These are phyloP conservation scores for Boletus vermiculosoides DNA, from an alignment of 768 basidiomycete species.

Conservation along the genomic window DNA sequence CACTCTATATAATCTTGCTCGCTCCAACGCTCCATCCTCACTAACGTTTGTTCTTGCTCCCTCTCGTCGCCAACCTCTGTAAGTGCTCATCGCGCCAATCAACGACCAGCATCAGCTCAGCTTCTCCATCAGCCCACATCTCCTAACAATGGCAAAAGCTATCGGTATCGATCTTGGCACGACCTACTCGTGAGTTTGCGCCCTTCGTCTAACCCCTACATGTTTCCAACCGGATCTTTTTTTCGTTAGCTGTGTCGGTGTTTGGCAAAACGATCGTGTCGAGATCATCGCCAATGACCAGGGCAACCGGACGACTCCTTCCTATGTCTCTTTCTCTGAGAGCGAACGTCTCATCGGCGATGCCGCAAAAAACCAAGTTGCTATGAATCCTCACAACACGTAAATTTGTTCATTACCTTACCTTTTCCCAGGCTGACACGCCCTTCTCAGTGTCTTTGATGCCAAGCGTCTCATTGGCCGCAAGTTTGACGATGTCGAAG, in stretches of 20 bases:
- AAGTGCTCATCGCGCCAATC: slow-evolving; percentile 11
- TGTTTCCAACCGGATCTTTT: slow-evolving; percentile 5
- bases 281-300: slow-evolving; percentile 98
- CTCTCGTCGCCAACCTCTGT: slow-evolving; percentile 16
- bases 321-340: slow-evolving; percentile 94
- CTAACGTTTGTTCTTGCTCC: slow-evolving; percentile 10
- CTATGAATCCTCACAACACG: slow-evolving; percentile 97
- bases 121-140: slow-evolving; percentile 8
- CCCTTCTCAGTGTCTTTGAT: slow-evolving; percentile 76
- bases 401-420: slow-evolving; percentile 24
- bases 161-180: slow-evolving; percentile 91
- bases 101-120: slow-evolving; percentile 4
- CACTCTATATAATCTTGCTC: slow-evolving; percentile 29
- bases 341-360: slow-evolving; percentile 97
- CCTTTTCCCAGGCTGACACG: slow-evolving; percentile 2
- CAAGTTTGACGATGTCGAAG: slow-evolving; percentile 83
- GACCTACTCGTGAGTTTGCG: slow-evolving; percentile 76
- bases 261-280: slow-evolving; percentile 99
- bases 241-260: slow-evolving; percentile 85
- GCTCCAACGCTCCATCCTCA: slow-evolving; percentile 3
- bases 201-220: neutral
- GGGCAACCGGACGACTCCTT: slow-evolving; percentile 93
- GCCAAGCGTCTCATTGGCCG: slow-evolving; percentile 98
- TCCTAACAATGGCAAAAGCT: slow-evolving; percentile 60
- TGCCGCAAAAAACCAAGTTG: slow-evolving; percentile 98